Conservation (phyloP, 164 flowering plant genomes). For the Litsea cubeba region DNA sequence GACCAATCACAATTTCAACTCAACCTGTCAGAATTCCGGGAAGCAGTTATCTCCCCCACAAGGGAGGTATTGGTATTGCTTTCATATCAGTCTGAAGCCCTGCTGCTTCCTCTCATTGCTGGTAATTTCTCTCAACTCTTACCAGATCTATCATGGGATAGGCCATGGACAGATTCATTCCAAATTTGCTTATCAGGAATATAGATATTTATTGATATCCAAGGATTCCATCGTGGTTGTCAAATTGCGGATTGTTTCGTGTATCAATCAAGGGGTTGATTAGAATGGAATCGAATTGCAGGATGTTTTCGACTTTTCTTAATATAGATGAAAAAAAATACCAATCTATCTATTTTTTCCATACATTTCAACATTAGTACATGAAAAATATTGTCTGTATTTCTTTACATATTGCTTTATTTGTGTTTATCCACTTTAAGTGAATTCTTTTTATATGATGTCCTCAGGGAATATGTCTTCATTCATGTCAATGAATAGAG, state of each 20-base stretch:
- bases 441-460: not conserved
- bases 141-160: too few relatives aligned
- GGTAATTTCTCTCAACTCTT: constrained; percentile 29
- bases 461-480: constrained; percentile 28
- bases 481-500: constrained; percentile 2
- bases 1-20: constrained; percentile 37
- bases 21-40: constrained; percentile 59
- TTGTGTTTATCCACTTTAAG: not conserved
- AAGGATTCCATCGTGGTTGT: too few relatives aligned
- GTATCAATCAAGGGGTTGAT: not conserved
- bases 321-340: too few relatives aligned
- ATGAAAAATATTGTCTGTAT: too few relatives aligned
- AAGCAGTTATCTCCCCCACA: constrained; percentile 86
- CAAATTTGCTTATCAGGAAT: too few relatives aligned
- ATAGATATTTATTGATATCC: too few relatives aligned
- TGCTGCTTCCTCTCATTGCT: constrained; percentile 57
- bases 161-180: too few relatives aligned
- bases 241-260: not conserved
- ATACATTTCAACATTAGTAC: too few relatives aligned
- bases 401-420: not conserved
- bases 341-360: too few relatives aligned
- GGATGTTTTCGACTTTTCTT: too few relatives aligned
- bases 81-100: constrained; percentile 66
- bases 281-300: too few relatives aligned
- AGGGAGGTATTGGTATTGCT: constrained; percentile 64